Percentiles rank a stretch among this genome's conserved stretches.
Conservation (phyloP, 2,329 filamentous ascomycete genomes). For the Colletotrichum falcatum region DNA sequence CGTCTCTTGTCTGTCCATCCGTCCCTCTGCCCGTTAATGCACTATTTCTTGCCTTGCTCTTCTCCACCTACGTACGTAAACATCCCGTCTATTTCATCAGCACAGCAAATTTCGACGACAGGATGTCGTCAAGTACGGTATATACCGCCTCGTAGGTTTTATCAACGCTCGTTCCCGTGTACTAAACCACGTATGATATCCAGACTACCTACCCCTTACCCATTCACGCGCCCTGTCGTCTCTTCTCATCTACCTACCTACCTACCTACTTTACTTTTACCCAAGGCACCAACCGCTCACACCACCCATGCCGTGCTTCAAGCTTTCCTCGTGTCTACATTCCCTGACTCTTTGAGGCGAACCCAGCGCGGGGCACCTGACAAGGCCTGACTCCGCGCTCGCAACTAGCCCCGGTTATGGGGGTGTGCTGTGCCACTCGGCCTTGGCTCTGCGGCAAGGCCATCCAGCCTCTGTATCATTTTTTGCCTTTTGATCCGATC, state of each 20-base stretch:
- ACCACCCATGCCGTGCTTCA: conserved; percentile 12
- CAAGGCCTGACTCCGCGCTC: conserved; percentile 40
- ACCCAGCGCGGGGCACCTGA: conserved; percentile 39
- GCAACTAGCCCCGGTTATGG: conserved; percentile 41
- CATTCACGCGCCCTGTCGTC: neutral
- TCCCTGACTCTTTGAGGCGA: conserved; percentile 32
- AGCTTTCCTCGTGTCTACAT: conserved; percentile 35
- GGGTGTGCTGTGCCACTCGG: conserved; percentile 25
- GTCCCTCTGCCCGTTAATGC: neutral
- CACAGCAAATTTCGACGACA: neutral
- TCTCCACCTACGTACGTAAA: neutral
- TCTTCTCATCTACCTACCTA: neutral
- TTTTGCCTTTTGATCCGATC: neutral
- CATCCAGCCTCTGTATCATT: conserved; percentile 37
- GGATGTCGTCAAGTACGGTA: neutral
- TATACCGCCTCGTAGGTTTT: neutral
- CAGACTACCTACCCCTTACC: neutral
- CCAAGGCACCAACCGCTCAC: conserved; percentile 1
- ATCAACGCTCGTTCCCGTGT: too few species aligned
- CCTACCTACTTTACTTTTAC: neutral
- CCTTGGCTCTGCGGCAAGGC: conserved; percentile 38
- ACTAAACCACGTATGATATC: neutral
- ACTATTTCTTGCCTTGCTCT: neutral
- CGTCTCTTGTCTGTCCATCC: conserved; percentile 15
- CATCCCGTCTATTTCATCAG: neutral